Conservation (phyloP, 176 grass and related monocot species). For the Oryza meridionalis region DNA sequence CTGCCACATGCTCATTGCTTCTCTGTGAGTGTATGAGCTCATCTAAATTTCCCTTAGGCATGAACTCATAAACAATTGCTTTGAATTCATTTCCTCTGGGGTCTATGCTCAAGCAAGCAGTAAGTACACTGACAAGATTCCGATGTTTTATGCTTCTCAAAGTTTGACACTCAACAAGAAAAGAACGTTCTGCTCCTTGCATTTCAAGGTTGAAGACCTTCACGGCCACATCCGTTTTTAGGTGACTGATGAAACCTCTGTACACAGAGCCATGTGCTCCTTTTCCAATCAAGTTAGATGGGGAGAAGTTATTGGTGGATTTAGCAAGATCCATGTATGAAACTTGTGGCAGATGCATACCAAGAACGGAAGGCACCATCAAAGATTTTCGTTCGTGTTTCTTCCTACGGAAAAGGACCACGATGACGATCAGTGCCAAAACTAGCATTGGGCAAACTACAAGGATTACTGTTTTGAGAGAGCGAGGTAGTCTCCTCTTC, state of each 20-base stretch:
- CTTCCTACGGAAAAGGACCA: neutral
- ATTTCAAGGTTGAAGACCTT: slow-evolving; percentile 47
- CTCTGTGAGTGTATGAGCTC: slow-evolving; percentile 21
- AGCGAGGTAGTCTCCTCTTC: neutral
- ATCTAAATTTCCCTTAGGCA: slow-evolving; percentile 39
- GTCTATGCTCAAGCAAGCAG: slow-evolving; percentile 47
- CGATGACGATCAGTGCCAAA: too few relatives aligned
- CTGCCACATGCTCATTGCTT: neutral
- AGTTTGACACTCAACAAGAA: slow-evolving; percentile 41
- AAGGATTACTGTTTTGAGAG: slow-evolving; percentile 19
- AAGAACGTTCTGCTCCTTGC: slow-evolving; percentile 20
- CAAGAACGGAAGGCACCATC: neutral
- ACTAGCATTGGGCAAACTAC: neutral
- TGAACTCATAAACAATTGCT: slow-evolving; percentile 46
- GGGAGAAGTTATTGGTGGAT: slow-evolving; percentile 34
- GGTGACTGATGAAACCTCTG: slow-evolving; percentile 17
- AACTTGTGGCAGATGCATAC: slow-evolving; percentile 24
- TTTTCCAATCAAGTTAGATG: slow-evolving; percentile 38
- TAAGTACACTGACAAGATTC: slow-evolving; percentile 44
- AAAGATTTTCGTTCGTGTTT: neutral
- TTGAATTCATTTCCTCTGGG: slow-evolving; percentile 45
- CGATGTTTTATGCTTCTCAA: slow-evolving; percentile 43
- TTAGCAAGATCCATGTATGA: slow-evolving; percentile 42
- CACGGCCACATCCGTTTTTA: slow-evolving; percentile 24
- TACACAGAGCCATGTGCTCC: slow-evolving; percentile 38